phyloP scores from a whole-genome alignment of 352 stramenopile species.

The Phytophthora ohioensis region DNA sequence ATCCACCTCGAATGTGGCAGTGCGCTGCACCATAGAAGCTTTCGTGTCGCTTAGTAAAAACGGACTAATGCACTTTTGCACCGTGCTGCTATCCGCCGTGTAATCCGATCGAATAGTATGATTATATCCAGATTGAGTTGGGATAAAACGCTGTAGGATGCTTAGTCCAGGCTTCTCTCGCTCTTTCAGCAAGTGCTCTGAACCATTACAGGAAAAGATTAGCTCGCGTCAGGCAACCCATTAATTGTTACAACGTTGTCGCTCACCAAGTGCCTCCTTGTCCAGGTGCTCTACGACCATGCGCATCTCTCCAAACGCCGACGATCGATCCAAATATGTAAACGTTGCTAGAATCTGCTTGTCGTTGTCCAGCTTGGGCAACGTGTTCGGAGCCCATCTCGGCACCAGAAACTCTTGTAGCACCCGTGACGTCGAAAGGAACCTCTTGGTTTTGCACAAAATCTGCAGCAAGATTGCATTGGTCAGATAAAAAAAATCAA shows the following conservation, averaged over 20 bases:
- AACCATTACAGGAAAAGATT: background rate
- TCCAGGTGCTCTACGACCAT: conserved; percentile 73
- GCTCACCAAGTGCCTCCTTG: conserved; percentile 42
- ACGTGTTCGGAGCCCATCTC: conserved; percentile 24
- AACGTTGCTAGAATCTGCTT: conserved; percentile 64
- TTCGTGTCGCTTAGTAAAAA: conserved; percentile 54
- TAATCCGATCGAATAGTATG: conserved; percentile 72
- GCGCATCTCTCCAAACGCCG: conserved; percentile 43
- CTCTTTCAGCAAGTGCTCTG: conserved; percentile 48
- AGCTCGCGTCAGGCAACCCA: background rate
- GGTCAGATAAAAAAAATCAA: background rate
- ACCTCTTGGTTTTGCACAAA: conserved; percentile 70
- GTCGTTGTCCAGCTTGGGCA: conserved; percentile 35
- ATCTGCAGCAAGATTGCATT: conserved; percentile 44
- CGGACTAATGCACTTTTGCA: conserved; percentile 76
- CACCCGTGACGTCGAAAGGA: conserved; percentile 52
- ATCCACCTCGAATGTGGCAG: conserved; percentile 67
- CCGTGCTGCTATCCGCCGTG: conserved; percentile 59
- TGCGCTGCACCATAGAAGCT: conserved; percentile 49
- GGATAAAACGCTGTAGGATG: conserved; percentile 74
- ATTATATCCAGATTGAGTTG: conserved; percentile 77
- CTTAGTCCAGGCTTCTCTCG: conserved; percentile 65
- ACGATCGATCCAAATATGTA: conserved; percentile 58
- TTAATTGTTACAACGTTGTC: background rate
- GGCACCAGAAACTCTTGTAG: conserved; percentile 59